A percentile compares a stretch with the other conserved stretches of the same genome.
These are phyloP conservation scores for Catenaria anguillulae DNA, from an alignment of 371 early-diverging fungal species.

Conservation along the genomic window DNA sequence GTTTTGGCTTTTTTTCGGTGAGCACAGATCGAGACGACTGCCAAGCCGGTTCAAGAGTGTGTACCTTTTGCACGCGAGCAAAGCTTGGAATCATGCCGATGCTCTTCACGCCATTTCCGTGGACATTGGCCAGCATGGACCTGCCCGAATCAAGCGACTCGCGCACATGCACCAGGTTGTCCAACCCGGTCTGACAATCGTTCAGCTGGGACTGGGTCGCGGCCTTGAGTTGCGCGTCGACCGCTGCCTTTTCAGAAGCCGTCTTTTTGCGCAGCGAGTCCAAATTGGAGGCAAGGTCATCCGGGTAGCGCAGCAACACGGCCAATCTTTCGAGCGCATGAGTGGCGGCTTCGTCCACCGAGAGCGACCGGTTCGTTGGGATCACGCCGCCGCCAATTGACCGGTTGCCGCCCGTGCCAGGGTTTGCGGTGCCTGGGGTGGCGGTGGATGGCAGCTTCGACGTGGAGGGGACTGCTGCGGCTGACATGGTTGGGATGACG, in stretches of 20 bases:
- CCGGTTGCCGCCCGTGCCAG: too few species aligned
- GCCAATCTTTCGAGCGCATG: not conserved
- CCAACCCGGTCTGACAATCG: conserved; percentile 74
- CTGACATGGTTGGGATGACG: too few species aligned
- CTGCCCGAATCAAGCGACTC: conserved; percentile 50
- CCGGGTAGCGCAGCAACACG: conserved; percentile 62
- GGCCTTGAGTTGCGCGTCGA: conserved; percentile 88
- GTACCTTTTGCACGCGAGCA: conserved; percentile 46
- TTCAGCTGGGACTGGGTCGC: conserved; percentile 84
- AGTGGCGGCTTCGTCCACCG: not conserved
- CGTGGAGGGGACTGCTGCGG: too few species aligned
- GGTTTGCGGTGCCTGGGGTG: too few species aligned
- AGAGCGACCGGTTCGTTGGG: not conserved
- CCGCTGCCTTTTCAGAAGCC: conserved; percentile 73
- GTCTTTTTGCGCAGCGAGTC: conserved; percentile 58
- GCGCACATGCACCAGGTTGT: conserved; percentile 47
- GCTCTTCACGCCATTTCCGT: conserved; percentile 63
- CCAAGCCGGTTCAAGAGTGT: too few species aligned
- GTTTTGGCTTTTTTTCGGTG: too few species aligned
- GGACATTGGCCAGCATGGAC: conserved; percentile 59
- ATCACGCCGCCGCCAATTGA: not conserved
- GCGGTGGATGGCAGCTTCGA: too few species aligned
- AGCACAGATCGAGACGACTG: too few species aligned
- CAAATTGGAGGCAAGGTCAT: conserved; percentile 78
- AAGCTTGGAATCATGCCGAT: conserved; percentile 74